phyloP scores from a whole-genome alignment of 2,329 filamentous ascomycete genomes.

The Zymoseptoria ardabiliae region DNA sequence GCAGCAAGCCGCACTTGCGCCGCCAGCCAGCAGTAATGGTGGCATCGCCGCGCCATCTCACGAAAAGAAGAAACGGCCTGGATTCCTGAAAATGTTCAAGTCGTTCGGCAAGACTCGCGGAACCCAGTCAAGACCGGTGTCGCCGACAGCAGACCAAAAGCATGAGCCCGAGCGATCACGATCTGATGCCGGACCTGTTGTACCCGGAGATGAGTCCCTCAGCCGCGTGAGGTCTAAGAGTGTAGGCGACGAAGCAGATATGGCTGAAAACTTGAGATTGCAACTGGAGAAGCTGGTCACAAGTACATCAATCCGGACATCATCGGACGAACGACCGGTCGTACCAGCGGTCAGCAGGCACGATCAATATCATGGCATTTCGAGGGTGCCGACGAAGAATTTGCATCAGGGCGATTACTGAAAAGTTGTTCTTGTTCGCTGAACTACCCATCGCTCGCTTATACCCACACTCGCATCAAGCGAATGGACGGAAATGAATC shows the following conservation, averaged over 20 bases:
- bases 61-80: slow-evolving; percentile 21
- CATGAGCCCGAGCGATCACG: slow-evolving; percentile 21
- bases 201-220: slow-evolving; percentile 1
- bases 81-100: slow-evolving; percentile 23
- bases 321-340: slow-evolving; percentile 3
- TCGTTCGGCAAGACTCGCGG: slow-evolving; percentile 17
- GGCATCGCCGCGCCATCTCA: background rate
- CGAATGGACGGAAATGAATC: too few relatives aligned
- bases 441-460: background rate
- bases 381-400: slow-evolving; percentile 32
- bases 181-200: slow-evolving; percentile 22
- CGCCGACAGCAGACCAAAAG: slow-evolving; percentile 9
- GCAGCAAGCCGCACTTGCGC: slow-evolving; percentile 4
- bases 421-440: too few relatives aligned
- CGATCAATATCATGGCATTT: slow-evolving; percentile 35
- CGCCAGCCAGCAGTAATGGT: background rate
- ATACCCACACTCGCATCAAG: background rate
- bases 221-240: slow-evolving; percentile 18
- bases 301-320: slow-evolving; percentile 1
- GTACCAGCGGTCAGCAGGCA: slow-evolving; percentile 31
- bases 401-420: slow-evolving; percentile 22
- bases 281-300: slow-evolving; percentile 15
- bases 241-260: slow-evolving; percentile 6
- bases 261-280: slow-evolving; percentile 10
- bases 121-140: slow-evolving; percentile 1